These are phyloP conservation scores for Colletotrichum truncatum DNA, from an alignment of 2,329 filamentous ascomycete species.

Conservation along the genomic window DNA sequence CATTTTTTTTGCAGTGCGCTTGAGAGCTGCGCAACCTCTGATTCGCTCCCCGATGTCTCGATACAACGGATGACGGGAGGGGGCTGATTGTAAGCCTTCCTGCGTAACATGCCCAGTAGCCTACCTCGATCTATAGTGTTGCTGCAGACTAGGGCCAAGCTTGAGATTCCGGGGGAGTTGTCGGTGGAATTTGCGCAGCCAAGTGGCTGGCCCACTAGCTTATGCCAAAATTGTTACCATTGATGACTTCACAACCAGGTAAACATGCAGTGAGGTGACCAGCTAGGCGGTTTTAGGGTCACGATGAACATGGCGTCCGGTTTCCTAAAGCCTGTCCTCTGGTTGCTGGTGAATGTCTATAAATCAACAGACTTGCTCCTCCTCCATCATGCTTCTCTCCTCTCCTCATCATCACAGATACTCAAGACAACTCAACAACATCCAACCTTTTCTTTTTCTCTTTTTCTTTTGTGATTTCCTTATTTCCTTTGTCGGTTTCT, in stretches of 20 bases:
- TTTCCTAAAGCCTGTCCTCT: background rate
- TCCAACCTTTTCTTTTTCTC: background rate
- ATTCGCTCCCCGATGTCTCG: background rate
- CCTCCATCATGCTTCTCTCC: background rate
- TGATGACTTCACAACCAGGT: background rate
- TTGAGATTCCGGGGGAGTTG: no score
- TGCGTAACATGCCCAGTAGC: background rate
- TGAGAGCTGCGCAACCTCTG: background rate
- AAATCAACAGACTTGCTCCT: constrained; percentile 1
- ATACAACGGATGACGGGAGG: background rate
- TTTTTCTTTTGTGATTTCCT: constrained; percentile 11
- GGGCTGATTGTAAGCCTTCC: background rate
- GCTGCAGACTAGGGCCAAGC: no score
- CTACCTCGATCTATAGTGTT: background rate
- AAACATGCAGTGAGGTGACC: background rate
- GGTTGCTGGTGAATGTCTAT: background rate
- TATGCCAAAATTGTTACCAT: background rate
- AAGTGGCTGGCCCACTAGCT: no score
- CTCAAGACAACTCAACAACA: background rate
- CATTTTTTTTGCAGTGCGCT: background rate
- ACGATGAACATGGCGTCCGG: background rate
- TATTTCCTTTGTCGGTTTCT: constrained; percentile 24
- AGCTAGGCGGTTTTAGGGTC: background rate
- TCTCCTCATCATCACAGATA: constrained; percentile 3
- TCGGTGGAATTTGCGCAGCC: no score